Conservation (phyloP, 2,329 filamentous ascomycete genomes). For the Penicillium sp. region DNA sequence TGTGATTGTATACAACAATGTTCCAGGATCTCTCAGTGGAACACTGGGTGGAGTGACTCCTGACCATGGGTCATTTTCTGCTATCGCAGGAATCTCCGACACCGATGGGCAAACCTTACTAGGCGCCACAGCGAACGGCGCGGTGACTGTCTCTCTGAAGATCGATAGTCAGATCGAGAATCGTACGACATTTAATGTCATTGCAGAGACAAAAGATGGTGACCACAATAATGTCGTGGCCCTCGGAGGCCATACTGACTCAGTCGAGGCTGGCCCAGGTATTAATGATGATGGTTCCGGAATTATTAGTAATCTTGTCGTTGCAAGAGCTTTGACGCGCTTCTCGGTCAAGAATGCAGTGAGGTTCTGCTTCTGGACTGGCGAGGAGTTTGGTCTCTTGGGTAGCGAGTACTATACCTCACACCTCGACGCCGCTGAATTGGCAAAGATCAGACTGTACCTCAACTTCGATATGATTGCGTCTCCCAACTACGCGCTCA, state of each 20-base stretch:
- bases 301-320: conserved; percentile 62
- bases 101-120: conserved; percentile 62
- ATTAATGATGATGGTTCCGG: conserved; percentile 81
- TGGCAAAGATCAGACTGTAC: conserved; percentile 66
- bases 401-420: conserved; percentile 63
- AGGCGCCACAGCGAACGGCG: conserved; percentile 53
- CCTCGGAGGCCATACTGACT: conserved; percentile 65
- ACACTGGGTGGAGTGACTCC: conserved; percentile 66
- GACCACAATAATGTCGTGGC: conserved; percentile 63
- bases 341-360: conserved; percentile 73
- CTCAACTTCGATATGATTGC: conserved; percentile 75
- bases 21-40: conserved; percentile 64
- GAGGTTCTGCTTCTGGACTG: conserved; percentile 70
- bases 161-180: conserved; percentile 53
- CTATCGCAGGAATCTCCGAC: conserved; percentile 69
- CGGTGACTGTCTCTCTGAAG: conserved; percentile 41
- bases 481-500: conserved; percentile 62
- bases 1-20: conserved; percentile 75
- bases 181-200: conserved; percentile 59
- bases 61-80: conserved; percentile 45
- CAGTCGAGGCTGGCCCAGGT: conserved; percentile 64
- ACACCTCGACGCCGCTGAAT: conserved; percentile 53
- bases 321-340: conserved; percentile 65
- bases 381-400: conserved; percentile 65
- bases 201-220: conserved; percentile 62